A percentile compares a stretch with the other conserved stretches of the same genome.
These are phyloP conservation scores for Colletotrichum eremochloae DNA, from an alignment of 2,329 filamentous ascomycete genomes.

Conservation along the genomic window DNA sequence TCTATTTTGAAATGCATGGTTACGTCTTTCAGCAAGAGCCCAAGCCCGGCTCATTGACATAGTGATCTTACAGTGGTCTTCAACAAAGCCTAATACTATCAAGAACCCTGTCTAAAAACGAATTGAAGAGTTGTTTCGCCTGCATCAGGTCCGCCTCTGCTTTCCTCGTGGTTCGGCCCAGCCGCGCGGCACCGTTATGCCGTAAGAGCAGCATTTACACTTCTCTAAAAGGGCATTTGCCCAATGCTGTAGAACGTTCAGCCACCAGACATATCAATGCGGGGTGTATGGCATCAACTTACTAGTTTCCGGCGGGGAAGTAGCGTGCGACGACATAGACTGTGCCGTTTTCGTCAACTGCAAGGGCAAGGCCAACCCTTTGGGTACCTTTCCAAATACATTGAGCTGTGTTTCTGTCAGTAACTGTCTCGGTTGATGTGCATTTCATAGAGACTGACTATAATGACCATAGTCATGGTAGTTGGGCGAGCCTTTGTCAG, in stretches of 20 bases:
- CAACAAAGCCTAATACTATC: no score
- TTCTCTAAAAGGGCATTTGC: slow-evolving; percentile 5
- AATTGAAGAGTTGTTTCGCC: neutral
- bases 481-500: neutral
- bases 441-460: slow-evolving; percentile 1
- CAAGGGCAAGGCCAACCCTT: slow-evolving; percentile 7
- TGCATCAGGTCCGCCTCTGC: no score
- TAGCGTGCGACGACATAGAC: slow-evolving; percentile 21
- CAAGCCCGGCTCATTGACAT: neutral
- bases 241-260: neutral
- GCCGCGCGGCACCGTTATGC: neutral
- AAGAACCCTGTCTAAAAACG: neutral
- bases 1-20: neutral
- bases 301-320: slow-evolving; percentile 18
- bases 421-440: no score
- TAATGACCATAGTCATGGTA: slow-evolving; percentile 23
- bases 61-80: neutral
- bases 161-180: no score
- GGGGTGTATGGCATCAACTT: neutral
- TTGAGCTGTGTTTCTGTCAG: slow-evolving; percentile 18
- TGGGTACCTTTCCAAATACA: slow-evolving; percentile 5
- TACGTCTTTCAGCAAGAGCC: no score
- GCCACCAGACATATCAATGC: neutral
- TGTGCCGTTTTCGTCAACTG: neutral
- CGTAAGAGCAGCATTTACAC: no score